A percentile compares a stretch with the other conserved stretches of the same genome.
These are phyloP conservation scores for Oehlia diaphana DNA, from an alignment of 192 early-diverging fungal genomes.

Conservation along the genomic window DNA sequence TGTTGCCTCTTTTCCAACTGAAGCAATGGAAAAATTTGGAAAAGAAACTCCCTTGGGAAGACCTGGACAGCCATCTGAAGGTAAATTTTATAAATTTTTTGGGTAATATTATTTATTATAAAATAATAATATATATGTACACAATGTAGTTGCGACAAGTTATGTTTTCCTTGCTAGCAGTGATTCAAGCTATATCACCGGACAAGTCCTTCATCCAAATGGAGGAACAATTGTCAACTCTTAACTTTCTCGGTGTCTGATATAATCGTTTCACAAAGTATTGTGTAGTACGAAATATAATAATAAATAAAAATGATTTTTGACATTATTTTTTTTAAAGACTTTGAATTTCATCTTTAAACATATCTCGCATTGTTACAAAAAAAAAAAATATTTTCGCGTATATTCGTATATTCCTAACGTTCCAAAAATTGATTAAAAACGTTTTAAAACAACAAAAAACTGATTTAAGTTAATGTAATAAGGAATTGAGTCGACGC, in stretches of 20 bases:
- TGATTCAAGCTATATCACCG: constrained; percentile 48
- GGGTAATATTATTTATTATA: not conserved
- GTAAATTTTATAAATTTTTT: not conserved
- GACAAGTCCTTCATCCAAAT: constrained; percentile 48
- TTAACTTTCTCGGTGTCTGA: not conserved
- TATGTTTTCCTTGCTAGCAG: constrained; percentile 53
- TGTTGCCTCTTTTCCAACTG: constrained; percentile 40
- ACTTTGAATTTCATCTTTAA: too few species aligned
- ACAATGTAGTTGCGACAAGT: constrained; percentile 32
- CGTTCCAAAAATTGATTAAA: too few species aligned
- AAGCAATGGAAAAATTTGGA: constrained; percentile 48
- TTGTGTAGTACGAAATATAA: too few species aligned
- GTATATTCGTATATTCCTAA: too few species aligned
- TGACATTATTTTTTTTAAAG: too few species aligned
- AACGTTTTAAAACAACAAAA: too few species aligned
- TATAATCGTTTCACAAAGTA: too few species aligned
- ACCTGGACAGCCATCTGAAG: constrained; percentile 52
- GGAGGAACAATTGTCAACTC: constrained; percentile 29
- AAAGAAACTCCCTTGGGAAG: constrained; percentile 47
- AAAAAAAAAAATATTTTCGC: too few species aligned
- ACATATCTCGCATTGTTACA: too few species aligned
- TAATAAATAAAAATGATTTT: too few species aligned
- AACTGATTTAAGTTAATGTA: too few species aligned
- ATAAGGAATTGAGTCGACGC: too few species aligned
- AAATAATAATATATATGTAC: not conserved